Conservation (phyloP, 306 rosid species). For the Trichosanthes cucumerina region DNA sequence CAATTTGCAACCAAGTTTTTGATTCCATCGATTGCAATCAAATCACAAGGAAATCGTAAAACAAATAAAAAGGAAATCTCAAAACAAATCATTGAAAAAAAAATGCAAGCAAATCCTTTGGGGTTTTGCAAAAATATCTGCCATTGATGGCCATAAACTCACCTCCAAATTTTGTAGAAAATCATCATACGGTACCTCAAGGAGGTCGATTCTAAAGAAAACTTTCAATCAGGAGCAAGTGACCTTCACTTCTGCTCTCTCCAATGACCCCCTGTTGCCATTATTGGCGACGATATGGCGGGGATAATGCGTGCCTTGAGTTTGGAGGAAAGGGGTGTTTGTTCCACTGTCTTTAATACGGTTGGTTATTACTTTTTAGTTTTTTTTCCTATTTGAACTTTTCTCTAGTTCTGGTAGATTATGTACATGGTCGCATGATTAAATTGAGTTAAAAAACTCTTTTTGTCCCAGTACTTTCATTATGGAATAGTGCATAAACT, state of each 20-base stretch:
- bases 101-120: too few species aligned
- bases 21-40: too few species aligned
- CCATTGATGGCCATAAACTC: constrained; percentile 27
- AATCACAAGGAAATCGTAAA: too few species aligned
- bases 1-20: too few species aligned
- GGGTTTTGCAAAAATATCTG: too few species aligned
- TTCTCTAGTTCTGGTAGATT: not conserved
- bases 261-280: constrained; percentile 63
- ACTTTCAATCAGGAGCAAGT: constrained; percentile 82
- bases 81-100: too few species aligned
- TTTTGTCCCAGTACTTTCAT: not conserved
- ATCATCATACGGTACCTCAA: constrained; percentile 50
- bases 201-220: constrained; percentile 66
- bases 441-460: not conserved
- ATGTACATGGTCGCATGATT: not conserved
- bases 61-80: too few species aligned
- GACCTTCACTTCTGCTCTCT: constrained; percentile 44
- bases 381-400: not conserved
- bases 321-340: constrained; percentile 64
- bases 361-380: constrained; percentile 24
- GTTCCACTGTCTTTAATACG: constrained; percentile 87
- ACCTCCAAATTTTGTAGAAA: constrained; percentile 33
- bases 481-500: not conserved
- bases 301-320: constrained; percentile 58
- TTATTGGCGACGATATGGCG: constrained; percentile 84